A percentile compares a stretch with the other conserved stretches of the same genome.
Evolutionary conservation across 768 basidiomycete species (phyloP).

Genomic region (Hysterangium stoloniferum): DNA sequence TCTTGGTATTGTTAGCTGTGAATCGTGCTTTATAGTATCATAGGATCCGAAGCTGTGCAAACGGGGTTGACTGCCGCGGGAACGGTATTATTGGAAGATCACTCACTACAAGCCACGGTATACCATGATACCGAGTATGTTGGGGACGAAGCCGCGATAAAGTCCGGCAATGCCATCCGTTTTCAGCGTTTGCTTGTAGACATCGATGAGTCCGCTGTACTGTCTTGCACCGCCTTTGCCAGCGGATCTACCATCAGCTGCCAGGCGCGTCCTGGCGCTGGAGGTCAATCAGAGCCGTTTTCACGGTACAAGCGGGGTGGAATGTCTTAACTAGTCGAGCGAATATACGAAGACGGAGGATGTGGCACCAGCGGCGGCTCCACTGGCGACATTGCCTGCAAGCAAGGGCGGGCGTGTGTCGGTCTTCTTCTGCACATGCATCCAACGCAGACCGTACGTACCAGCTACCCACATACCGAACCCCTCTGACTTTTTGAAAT

Average conservation of each 20-base stretch:
- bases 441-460: no score
- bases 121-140: conserved; percentile 33
- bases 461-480: conserved; percentile 32
- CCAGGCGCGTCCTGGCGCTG: conserved; percentile 35
- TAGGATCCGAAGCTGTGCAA: conserved; percentile 34
- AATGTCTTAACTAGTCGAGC: conserved; percentile 31
- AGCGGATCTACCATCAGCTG: conserved; percentile 32
- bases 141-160: conserved; percentile 37
- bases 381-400: conserved; percentile 34
- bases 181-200: conserved; percentile 35
- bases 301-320: no score
- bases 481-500: conserved; percentile 29
- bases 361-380: conserved; percentile 35
- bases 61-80: background rate
- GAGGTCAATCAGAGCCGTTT: no score
- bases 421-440: background rate
- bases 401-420: background rate
- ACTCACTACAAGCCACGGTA: conserved; percentile 39
- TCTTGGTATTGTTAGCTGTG: background rate
- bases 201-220: conserved; percentile 33
- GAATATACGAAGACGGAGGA: conserved; percentile 38
- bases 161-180: conserved; percentile 34
- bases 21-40: conserved; percentile 26
- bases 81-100: background rate
- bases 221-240: conserved; percentile 33